These are phyloP conservation scores for Mucor indicus DNA, from an alignment of 371 early-diverging fungal genomes.

Conservation along the genomic window DNA sequence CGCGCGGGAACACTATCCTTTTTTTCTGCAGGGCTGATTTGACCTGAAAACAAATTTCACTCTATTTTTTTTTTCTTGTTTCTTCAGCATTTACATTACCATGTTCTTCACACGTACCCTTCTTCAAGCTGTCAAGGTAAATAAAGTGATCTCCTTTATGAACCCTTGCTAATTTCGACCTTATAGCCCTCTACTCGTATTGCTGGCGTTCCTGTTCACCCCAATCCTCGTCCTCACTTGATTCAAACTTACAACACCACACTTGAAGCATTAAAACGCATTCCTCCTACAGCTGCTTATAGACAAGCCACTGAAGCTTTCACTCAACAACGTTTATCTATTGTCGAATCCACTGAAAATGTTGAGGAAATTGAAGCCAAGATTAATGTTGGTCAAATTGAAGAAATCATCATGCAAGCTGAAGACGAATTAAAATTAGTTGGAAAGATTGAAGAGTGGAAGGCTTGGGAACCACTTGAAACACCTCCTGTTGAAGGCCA, in stretches of 20 bases:
- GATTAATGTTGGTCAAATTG: slow-evolving; percentile 84
- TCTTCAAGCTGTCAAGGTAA: slow-evolving; percentile 34
- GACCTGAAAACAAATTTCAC: too few species aligned
- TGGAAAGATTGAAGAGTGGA: slow-evolving; percentile 84
- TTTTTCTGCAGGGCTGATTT: background rate
- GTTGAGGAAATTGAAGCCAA: slow-evolving; percentile 72
- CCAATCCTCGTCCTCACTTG: slow-evolving; percentile 83
- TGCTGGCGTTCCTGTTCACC: slow-evolving; percentile 83
- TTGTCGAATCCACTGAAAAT: slow-evolving; percentile 73
- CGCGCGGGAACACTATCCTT: background rate
- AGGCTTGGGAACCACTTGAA: slow-evolving; percentile 80
- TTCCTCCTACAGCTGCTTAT: slow-evolving; percentile 79
- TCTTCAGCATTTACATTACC: background rate
- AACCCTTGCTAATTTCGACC: background rate
- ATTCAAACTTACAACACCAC: slow-evolving; percentile 77
- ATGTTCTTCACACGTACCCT: slow-evolving; percentile 60
- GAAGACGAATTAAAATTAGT: slow-evolving; percentile 82
- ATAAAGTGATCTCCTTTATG: background rate
- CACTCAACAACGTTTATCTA: slow-evolving; percentile 69
- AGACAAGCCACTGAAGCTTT: slow-evolving; percentile 82
- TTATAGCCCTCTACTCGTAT: slow-evolving; percentile 75
- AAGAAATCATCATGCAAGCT: slow-evolving; percentile 87
- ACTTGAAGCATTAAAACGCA: slow-evolving; percentile 62
- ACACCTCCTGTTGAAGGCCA: slow-evolving; percentile 77
- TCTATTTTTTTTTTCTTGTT: background rate